Evolutionary conservation across 352 stramenopile species (phyloP), one percentile per base, ranked within the genome.

Genomic region (Bremia lactucae): DNA sequence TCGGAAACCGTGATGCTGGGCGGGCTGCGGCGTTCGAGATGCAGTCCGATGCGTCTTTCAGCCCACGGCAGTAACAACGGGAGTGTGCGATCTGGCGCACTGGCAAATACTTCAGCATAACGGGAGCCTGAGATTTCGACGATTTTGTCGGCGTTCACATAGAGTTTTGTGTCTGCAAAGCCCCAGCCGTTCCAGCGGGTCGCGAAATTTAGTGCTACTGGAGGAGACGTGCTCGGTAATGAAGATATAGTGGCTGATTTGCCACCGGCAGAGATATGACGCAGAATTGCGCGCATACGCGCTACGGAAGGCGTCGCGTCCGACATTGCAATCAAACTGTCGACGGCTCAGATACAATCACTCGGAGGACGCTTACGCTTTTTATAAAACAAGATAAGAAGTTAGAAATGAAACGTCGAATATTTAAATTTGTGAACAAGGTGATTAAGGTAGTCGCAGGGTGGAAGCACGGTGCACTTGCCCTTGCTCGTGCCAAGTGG

Each of bases 171-270:
- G 61, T 87, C 74, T 13, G 56, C 53, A 57, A 68, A 87, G 16
- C 74, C 74, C 74, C 74, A 87, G 34, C 74, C 74, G 43, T 84
- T 80, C 74, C 74, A 87, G 42, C 72, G 71, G 13, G 67, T 81
- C 42, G 55, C 46, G 21, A 62, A 43, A 29, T 38, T 64, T 20
- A 64, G 34, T n/a, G 49, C 52, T 25, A 59, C 36, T 42, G 42
- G 41, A 20, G 52, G 29, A 1, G 46, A 38, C n/a, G 48, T 21
- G 10, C 44, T 16, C 1, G 46, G 23, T 6, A 46, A 13, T 11
- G 40, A 19, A 15, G 39, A 38, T 15, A 26, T 14, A 0, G 40
- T 20, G 3, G 20, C 21, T 2, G 15, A 15, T 33, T 18, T 13
- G 9, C 41, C 35, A 33, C 31, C 31, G 4, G 47, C 24, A 13